Percentiles rank a stretch among this genome's conserved stretches.
Conservation (phyloP, 352 stramenopile genomes). For the Phytopythium mirpurense region DNA sequence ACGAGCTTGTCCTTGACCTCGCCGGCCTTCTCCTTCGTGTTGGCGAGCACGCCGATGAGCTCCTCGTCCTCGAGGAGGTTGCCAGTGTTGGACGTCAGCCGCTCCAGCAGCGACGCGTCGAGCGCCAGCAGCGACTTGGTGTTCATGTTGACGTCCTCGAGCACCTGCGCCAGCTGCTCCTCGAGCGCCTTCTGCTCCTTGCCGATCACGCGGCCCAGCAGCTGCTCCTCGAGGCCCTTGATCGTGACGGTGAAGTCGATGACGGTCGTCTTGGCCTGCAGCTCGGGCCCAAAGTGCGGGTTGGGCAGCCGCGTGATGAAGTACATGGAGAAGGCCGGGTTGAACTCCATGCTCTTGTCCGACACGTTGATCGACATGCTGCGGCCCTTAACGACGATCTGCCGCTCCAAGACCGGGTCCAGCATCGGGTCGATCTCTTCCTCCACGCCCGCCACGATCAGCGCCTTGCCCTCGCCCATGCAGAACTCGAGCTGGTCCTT, state of each 20-base stretch:
- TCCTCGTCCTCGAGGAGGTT: conserved; percentile 98
- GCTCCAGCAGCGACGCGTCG: conserved; percentile 95
- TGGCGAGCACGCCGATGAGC: conserved; percentile 96
- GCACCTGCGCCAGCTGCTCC: conserved; percentile 97
- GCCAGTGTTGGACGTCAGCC: conserved; percentile 95
- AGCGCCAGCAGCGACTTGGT: conserved; percentile 96
- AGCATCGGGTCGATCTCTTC: conserved; percentile 99
- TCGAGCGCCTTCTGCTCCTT: conserved; percentile 98
- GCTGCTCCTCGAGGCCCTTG: conserved; percentile 95
- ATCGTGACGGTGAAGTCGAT: conserved; percentile 99
- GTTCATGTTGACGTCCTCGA: conserved; percentile 98
- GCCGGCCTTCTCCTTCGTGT: conserved; percentile 97
- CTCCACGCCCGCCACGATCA: conserved; percentile 95
- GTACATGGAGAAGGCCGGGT: conserved; percentile 97
- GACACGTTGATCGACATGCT: conserved; percentile 97
- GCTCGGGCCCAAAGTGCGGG: conserved; percentile 95
- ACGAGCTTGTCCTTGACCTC: conserved; percentile 98
- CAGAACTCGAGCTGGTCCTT: conserved; percentile 98
- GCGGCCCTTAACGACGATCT: conserved; percentile 95
- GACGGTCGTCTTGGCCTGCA: conserved; percentile 98
- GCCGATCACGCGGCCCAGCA: conserved; percentile 96
- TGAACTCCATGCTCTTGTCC: conserved; percentile 99
- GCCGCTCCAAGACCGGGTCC: conserved; percentile 96
- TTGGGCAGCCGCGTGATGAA: conserved; percentile 98
- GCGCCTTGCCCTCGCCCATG: conserved; percentile 94